Percentiles rank a stretch among this genome's conserved stretches.
These are phyloP conservation scores for Candida buenavistaensis DNA, from an alignment of 1,139 yeast genomes.

Conservation along the genomic window DNA sequence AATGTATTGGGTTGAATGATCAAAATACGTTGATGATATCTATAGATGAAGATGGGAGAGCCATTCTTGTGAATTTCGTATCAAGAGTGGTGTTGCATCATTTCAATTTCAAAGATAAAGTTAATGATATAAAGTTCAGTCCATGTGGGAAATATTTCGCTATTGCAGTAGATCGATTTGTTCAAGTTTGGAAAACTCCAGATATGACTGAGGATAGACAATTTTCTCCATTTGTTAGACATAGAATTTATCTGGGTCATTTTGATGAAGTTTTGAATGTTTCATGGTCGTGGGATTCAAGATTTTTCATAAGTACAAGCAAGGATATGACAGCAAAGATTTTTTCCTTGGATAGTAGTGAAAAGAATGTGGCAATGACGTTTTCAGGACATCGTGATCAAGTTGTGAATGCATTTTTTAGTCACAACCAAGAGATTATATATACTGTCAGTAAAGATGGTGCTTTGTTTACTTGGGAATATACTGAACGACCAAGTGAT, in stretches of 20 bases:
- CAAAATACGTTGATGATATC: constrained; percentile 82
- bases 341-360: constrained; percentile 75
- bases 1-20: constrained; percentile 75
- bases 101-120: constrained; percentile 84
- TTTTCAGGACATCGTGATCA: constrained; percentile 92
- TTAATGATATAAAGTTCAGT: constrained; percentile 74
- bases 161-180: constrained; percentile 74
- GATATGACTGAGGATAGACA: constrained; percentile 71
- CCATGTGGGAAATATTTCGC: constrained; percentile 91
- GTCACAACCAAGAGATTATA: constrained; percentile 79
- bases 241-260: constrained; percentile 90
- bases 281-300: constrained; percentile 88
- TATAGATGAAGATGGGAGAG: constrained; percentile 91
- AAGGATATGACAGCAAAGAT: constrained; percentile 88
- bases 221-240: constrained; percentile 94
- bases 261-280: constrained; percentile 76
- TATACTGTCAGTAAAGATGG: constrained; percentile 95
- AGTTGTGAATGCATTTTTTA: constrained; percentile 84
- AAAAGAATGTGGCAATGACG: constrained; percentile 79
- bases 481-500: constrained; percentile 53
- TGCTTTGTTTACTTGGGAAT: constrained; percentile 91
- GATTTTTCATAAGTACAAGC: constrained; percentile 83
- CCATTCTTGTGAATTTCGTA: constrained; percentile 81
- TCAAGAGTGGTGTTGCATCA: constrained; percentile 91
- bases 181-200: constrained; percentile 96